A percentile compares a stretch with the other conserved stretches of the same genome.
These are phyloP conservation scores for Dissophora globulifera DNA, from an alignment of 192 early-diverging fungal genomes.

Conservation along the genomic window DNA sequence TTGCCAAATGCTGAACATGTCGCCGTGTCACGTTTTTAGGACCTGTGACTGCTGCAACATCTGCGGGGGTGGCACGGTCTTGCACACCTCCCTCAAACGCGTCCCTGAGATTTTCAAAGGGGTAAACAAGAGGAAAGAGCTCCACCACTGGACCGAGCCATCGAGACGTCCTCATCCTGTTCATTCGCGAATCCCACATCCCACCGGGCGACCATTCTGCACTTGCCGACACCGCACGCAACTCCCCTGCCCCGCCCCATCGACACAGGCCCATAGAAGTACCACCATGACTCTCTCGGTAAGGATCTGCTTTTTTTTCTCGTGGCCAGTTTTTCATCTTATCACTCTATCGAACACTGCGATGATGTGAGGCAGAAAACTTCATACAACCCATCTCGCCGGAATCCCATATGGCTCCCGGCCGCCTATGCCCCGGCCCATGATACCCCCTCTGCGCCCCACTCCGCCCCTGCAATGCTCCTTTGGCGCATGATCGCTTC, in stretches of 20 bases:
- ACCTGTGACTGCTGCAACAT: too few species aligned
- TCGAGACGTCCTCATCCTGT: too few species aligned
- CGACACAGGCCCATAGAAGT: slow-evolving; percentile 9
- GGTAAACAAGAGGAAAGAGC: too few species aligned
- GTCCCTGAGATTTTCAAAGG: too few species aligned
- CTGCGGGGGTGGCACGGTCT: too few species aligned
- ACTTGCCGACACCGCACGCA: not conserved
- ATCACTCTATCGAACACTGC: not conserved
- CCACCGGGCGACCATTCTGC: slow-evolving; percentile 4
- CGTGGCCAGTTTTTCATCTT: not conserved
- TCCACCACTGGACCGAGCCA: too few species aligned
- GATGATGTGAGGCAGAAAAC: slow-evolving; percentile 4
- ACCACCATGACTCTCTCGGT: slow-evolving; percentile 30
- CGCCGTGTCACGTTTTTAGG: too few species aligned
- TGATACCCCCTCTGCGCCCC: slow-evolving; percentile 8
- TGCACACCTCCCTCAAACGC: too few species aligned
- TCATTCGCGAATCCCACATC: slow-evolving; percentile 10
- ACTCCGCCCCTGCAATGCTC: slow-evolving; percentile 1
- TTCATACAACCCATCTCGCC: slow-evolving; percentile 26
- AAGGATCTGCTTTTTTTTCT: slow-evolving; percentile 6
- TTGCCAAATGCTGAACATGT: too few species aligned
- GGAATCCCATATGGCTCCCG: slow-evolving; percentile 22
- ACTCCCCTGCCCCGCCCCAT: slow-evolving; percentile 13
- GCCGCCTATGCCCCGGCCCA: slow-evolving; percentile 10
- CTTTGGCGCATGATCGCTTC: not conserved